Conservation (phyloP, 441 rosid genomes). For the Mallotus japonicus region DNA sequence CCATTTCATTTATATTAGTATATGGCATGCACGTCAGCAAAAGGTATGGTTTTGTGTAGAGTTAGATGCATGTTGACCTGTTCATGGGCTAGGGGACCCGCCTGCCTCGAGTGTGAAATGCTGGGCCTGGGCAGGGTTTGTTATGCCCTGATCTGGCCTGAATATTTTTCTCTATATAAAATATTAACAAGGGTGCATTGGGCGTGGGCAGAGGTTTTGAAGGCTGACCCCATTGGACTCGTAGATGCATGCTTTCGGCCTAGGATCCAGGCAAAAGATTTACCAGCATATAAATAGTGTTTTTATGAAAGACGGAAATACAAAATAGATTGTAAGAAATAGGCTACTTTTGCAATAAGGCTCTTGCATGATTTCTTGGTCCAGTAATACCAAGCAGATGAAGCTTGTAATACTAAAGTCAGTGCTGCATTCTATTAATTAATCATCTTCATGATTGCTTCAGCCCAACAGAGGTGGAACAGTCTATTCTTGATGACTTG, state of each 20-base stretch:
- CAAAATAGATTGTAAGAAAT: background rate
- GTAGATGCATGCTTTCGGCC: background rate
- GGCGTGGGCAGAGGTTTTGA: no score
- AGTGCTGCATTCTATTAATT: slow-evolving; percentile 2
- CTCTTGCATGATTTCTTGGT: slow-evolving; percentile 1
- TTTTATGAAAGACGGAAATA: background rate
- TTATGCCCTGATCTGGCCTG: no score
- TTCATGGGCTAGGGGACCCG: no score
- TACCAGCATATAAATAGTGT: background rate
- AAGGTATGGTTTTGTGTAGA: background rate
- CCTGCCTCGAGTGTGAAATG: no score
- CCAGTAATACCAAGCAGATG: background rate
- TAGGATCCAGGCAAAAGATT: background rate
- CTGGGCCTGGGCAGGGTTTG: no score
- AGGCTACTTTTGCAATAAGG: background rate
- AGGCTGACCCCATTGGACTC: no score
- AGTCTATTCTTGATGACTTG: slow-evolving; percentile 89
- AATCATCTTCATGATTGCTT: slow-evolving; percentile 23
- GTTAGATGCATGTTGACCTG: background rate
- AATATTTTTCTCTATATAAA: no score
- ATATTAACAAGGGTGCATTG: no score
- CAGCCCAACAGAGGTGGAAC: slow-evolving; percentile 85
- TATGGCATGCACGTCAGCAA: slow-evolving; percentile 15
- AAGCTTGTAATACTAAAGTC: slow-evolving; percentile 10
- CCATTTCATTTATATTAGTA: slow-evolving; percentile 20